phyloP scores from a whole-genome alignment of 75 land plant genomes.

The Chamaecyparis obtusa region DNA sequence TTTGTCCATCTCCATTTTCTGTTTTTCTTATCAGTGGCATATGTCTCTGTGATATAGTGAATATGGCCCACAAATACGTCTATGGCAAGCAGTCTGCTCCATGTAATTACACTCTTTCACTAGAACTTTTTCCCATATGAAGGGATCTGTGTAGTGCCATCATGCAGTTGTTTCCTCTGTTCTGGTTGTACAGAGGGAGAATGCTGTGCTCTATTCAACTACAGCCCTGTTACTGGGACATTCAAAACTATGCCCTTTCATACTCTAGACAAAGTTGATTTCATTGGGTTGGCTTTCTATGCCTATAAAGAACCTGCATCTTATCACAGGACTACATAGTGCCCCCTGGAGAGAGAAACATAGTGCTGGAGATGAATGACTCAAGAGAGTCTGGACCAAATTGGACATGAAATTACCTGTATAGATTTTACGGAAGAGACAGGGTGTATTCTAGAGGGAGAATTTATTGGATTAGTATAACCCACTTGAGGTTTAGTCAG shows the following conservation, averaged over 20 bases:
- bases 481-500: too few relatives aligned
- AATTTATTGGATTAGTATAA: too few relatives aligned
- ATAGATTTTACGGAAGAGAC: too few relatives aligned
- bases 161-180: not conserved
- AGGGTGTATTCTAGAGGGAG: too few relatives aligned
- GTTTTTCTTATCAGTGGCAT: not conserved
- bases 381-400: too few relatives aligned
- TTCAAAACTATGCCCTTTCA: not conserved
- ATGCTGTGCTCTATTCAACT: not conserved
- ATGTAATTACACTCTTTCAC: not conserved
- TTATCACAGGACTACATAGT: too few relatives aligned
- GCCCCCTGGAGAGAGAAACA: too few relatives aligned
- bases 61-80: not conserved
- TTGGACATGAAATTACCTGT: too few relatives aligned
- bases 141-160: not conserved
- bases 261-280: not conserved
- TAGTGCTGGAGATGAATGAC: too few relatives aligned
- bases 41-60: too few relatives aligned
- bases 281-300: not conserved
- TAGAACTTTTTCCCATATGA: not conserved
- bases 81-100: not conserved
- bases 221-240: not conserved
- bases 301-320: too few relatives aligned
- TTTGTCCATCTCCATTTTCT: not conserved
- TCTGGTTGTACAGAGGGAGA: not conserved